These are phyloP conservation scores for Forsythia viridissima DNA, from an alignment of 257 asterid genomes.

Conservation along the genomic window DNA sequence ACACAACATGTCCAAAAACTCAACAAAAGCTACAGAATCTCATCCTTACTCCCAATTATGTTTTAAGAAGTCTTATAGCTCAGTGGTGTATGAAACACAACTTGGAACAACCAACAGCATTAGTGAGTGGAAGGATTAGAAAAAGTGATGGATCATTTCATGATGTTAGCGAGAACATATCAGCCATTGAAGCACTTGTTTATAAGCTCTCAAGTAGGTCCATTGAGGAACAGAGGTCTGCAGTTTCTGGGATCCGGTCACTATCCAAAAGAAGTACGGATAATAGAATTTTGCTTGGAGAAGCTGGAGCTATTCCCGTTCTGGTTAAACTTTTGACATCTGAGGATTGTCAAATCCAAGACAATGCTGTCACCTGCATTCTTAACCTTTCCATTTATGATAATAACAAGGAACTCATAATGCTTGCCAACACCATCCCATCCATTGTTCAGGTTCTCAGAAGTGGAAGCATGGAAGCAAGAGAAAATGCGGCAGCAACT, in stretches of 20 bases:
- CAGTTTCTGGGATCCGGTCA: conserved; percentile 75
- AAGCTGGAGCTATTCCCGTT: conserved; percentile 84
- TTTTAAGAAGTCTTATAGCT: conserved; percentile 65
- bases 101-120: conserved; percentile 56
- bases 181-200: conserved; percentile 69
- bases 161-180: conserved; percentile 67
- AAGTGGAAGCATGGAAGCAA: conserved; percentile 86
- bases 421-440: conserved; percentile 91
- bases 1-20: conserved; percentile 95
- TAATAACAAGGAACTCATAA: conserved; percentile 70
- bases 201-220: conserved; percentile 72
- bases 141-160: conserved; percentile 78
- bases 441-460: conserved; percentile 85
- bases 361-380: conserved; percentile 76
- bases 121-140: conserved; percentile 60
- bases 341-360: conserved; percentile 65
- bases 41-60: conserved; percentile 85
- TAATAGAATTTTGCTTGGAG: conserved; percentile 81
- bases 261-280: conserved; percentile 89
- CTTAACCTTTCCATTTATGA: conserved; percentile 84
- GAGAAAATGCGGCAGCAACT: conserved; percentile 92
- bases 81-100: conserved; percentile 78
- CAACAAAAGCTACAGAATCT: conserved; percentile 76
- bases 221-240: conserved; percentile 60
- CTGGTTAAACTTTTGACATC: conserved; percentile 69